Evolutionary conservation across 768 basidiomycete genomes (phyloP), one percentile per base, ranked within the genome.

Genomic region (Amanita pseudoporphyria): DNA sequence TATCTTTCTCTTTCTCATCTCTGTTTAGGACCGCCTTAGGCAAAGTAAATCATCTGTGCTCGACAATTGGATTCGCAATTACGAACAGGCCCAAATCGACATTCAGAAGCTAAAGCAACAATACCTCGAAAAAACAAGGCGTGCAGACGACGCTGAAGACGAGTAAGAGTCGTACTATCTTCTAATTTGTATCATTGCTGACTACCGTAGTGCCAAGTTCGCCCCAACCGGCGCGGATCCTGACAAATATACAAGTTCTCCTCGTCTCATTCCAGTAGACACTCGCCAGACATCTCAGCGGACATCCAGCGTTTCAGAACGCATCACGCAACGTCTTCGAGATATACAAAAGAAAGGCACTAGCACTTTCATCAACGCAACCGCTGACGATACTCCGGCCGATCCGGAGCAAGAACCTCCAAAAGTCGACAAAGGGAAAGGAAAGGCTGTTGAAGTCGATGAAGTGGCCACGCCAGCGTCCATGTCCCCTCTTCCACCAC

Each of bases 71-170:
- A 62, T 90, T 46, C 72, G 71, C 36, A 69, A 76, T 2, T 94
- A 92, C 56, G 86, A 88, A 54, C 74, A 81, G 35, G 73, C 78
- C 0, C 77, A 83, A 21, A 71, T 64, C 18, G 82, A 87, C 47
- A 84, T 89, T 5, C 62, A 71, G 37, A 84, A 84, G 64, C 67
- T 92, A 54, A 91, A 87, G 66, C 75, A 82, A 45, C 72, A 78
- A 47, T 95, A 95, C 60, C 63, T 89, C 9, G 65, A 73, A 28
- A 95, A 92, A 64, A 82, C 78, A 0, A 78, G 88, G 47, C 77
- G 78, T 35, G 92, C 93, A 13, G 93, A 96, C 57, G 93, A 96
- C 60, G 84, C 85, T 6, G 91, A 91, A 62, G 93, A 96, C 62
- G 92, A 95, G 93, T 95, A 65, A 59, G 90, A 72, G 24, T 26